Conservation (phyloP, 1,139 yeast genomes). For the Magnusiomyces suaveolens region DNA sequence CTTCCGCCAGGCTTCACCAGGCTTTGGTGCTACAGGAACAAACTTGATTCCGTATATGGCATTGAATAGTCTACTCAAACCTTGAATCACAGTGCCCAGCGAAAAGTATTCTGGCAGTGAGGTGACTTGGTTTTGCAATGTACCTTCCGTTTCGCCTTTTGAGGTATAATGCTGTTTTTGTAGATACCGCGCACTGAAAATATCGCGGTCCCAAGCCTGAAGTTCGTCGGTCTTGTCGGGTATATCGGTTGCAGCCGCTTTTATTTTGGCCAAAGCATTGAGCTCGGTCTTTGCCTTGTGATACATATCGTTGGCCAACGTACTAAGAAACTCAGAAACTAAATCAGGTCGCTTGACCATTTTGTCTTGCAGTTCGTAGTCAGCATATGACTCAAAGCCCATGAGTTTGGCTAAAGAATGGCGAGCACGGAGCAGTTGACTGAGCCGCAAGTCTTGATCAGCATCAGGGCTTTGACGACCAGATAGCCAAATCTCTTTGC, state of each 20-base stretch:
- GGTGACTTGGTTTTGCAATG: slow-evolving; percentile 16
- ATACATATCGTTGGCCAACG: slow-evolving; percentile 44
- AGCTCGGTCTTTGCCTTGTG: slow-evolving; percentile 58
- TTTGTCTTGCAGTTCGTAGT: slow-evolving; percentile 77
- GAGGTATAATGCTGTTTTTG: slow-evolving; percentile 22
- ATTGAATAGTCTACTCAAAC: slow-evolving; percentile 62
- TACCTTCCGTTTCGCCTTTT: slow-evolving; percentile 14
- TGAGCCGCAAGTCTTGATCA: slow-evolving; percentile 52
- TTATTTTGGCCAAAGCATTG: slow-evolving; percentile 25
- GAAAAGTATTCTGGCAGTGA: slow-evolving; percentile 49
- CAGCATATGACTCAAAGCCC: slow-evolving; percentile 63
- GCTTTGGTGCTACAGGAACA: slow-evolving; percentile 50
- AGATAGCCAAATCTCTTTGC: slow-evolving; percentile 67
- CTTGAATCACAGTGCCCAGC: slow-evolving; percentile 78
- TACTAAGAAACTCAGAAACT: slow-evolving; percentile 58
- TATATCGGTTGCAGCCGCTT: slow-evolving; percentile 33
- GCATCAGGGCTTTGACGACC: slow-evolving; percentile 45
- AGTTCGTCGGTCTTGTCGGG: slow-evolving; percentile 28
- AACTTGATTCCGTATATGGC: slow-evolving; percentile 68
- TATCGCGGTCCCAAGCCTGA: slow-evolving; percentile 92
- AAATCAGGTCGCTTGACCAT: slow-evolving; percentile 80
- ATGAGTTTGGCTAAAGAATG: slow-evolving; percentile 64
- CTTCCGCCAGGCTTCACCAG: slow-evolving; percentile 86
- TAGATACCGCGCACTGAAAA: slow-evolving; percentile 39
- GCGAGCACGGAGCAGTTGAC: slow-evolving; percentile 52